Evolutionary conservation across 129 eudicot genomes (phyloP), one percentile per base, ranked within the genome.

Genomic region (Tanacetum coccineum): DNA sequence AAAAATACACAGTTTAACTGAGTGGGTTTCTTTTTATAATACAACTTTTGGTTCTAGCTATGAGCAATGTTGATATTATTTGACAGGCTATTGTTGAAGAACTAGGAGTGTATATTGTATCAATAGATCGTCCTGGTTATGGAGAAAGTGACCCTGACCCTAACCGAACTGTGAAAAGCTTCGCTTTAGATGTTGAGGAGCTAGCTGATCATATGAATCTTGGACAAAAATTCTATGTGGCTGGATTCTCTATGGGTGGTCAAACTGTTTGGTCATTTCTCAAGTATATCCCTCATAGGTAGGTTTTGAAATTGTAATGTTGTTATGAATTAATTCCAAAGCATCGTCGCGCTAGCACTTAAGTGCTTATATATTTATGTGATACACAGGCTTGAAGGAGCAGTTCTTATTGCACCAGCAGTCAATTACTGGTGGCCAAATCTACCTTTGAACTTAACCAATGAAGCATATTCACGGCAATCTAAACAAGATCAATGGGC

Each of bases 131-230:
- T 47, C 87, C 97, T 42, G 95, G 97, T 21, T 90, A 90, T 82
- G 91, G 95, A 48, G 88, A 90, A 64, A 90, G 97, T 40, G 89
- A 90, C 36, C 95, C 95, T 13, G 71, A 87, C 54, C 91, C 95
- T 25, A 73, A 74, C 6, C 72, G 66, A 63, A 84, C 91, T 3
- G 25, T 66, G 7, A 84, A 84, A 70, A 90, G 89, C 64, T 50
- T 68, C 13, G 80, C 87, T 0, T 62, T 66, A 15, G 97, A 90
- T 70, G 76, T 90, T 3, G 86, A 90, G 65, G 87, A 87, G 76
- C 76, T 90, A 6, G 97, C 89, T 19, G 97, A 90, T 77, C 78
- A 84, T 32, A 69, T 90, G 69, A 87, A 66, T 20, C 81, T 90
- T 0, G 97, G 97, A 44, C 73, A 78, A 1, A 90, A 84, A 48